Percentiles rank a stretch among this genome's conserved stretches.
Conservation (phyloP, 345 rosid species). For the Raphanus raphanistrum region DNA sequence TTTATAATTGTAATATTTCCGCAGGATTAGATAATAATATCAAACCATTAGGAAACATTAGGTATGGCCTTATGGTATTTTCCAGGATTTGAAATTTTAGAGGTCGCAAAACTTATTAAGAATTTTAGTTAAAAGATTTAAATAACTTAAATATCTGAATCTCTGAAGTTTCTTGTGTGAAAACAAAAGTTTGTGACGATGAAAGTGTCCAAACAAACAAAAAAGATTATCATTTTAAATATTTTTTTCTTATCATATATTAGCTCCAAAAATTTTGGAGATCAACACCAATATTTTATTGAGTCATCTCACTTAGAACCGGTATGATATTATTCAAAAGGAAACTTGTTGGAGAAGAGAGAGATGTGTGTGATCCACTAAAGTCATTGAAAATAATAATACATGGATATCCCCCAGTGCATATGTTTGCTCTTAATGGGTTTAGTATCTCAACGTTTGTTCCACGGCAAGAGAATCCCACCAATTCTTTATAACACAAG, state of each 20-base stretch:
- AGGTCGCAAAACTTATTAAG: neutral
- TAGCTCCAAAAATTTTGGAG: no score
- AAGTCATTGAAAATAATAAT: neutral
- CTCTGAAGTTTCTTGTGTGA: no score
- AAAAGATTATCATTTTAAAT: no score
- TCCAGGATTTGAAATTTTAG: no score
- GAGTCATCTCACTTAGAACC: no score
- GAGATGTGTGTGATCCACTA: neutral
- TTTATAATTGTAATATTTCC: neutral
- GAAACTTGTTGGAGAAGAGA: neutral
- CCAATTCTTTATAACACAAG: slow-evolving; percentile 6
- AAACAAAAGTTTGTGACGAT: no score
- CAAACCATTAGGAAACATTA: neutral
- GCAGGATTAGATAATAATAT: neutral
- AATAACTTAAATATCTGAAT: no score
- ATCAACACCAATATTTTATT: no score
- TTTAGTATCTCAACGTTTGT: neutral
- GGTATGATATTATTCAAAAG: neutral
- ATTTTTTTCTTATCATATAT: no score
- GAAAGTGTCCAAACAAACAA: no score
- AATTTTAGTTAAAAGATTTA: no score
- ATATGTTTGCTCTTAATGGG: neutral
- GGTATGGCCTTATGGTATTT: neutral
- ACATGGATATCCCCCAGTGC: neutral
- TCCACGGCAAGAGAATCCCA: slow-evolving; percentile 10